A percentile compares a stretch with the other conserved stretches of the same genome.
Evolutionary conservation across 2,329 filamentous ascomycete genomes (phyloP).

Genomic region (Colletotrichum sp.): DNA sequence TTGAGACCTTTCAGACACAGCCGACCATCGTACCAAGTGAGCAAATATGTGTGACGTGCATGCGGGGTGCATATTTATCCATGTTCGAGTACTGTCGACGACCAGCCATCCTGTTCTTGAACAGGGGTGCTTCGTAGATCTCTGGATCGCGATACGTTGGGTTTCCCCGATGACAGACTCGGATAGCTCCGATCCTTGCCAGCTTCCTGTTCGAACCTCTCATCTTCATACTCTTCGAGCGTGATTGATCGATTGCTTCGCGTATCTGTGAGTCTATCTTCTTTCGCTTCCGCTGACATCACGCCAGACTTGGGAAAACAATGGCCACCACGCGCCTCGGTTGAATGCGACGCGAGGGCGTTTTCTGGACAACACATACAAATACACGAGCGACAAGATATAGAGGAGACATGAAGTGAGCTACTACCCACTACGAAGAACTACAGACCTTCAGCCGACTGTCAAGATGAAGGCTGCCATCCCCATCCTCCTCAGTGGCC

Average conservation of each 20-base stretch:
- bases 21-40: neutral
- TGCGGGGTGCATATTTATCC: neutral
- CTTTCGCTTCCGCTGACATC: neutral
- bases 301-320: neutral
- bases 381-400: neutral
- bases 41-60: neutral
- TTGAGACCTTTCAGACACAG: neutral
- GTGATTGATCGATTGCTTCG: neutral
- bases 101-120: neutral
- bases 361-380: neutral
- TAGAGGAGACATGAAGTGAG: neutral
- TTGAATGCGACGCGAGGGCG: neutral
- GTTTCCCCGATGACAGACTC: neutral
- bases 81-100: neutral
- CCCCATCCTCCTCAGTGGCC: neutral
- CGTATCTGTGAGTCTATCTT: neutral
- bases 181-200: neutral
- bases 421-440: neutral
- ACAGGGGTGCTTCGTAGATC: neutral
- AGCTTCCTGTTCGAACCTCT: neutral
- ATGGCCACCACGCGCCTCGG: neutral
- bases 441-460: neutral
- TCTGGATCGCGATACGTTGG: neutral
- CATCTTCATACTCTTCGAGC: neutral
- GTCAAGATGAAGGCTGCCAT: neutral